Percentiles rank a stretch among this genome's conserved stretches.
These are phyloP conservation scores for Beauveria bassiana DNA, from an alignment of 2,329 filamentous ascomycete species.

Conservation along the genomic window DNA sequence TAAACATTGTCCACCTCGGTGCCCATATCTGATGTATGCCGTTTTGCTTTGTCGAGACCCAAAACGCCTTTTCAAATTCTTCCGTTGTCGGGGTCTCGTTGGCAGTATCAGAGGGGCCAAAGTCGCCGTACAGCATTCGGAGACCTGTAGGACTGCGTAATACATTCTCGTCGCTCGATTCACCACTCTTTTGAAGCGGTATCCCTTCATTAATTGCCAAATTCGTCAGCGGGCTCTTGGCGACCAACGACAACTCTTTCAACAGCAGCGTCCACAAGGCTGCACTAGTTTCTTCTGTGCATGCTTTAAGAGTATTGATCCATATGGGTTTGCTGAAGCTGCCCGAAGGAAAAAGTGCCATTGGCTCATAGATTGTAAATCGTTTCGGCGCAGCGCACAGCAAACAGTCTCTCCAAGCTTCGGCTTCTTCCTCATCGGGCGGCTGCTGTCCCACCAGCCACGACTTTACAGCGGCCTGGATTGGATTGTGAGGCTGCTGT, in stretches of 20 bases:
- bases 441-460: slow-evolving; percentile 20
- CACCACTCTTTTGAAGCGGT: slow-evolving; percentile 32
- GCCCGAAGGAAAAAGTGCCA: slow-evolving; percentile 52
- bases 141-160: slow-evolving; percentile 67
- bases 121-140: slow-evolving; percentile 63
- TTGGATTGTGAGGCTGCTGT: slow-evolving; percentile 18
- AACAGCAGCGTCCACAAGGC: slow-evolving; percentile 45
- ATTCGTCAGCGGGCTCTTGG: slow-evolving; percentile 40
- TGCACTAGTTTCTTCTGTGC: slow-evolving; percentile 18
- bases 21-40: slow-evolving; percentile 81
- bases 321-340: slow-evolving; percentile 42
- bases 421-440: neutral
- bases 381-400: slow-evolving; percentile 42
- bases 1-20: slow-evolving; percentile 90
- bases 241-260: slow-evolving; percentile 33
- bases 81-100: slow-evolving; percentile 22
- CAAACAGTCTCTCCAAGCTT: slow-evolving; percentile 22
- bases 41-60: slow-evolving; percentile 72
- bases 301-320: slow-evolving; percentile 26
- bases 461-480: slow-evolving; percentile 23
- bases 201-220: slow-evolving; percentile 57
- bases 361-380: slow-evolving; percentile 54
- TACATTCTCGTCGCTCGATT: slow-evolving; percentile 48
- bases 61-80: slow-evolving; percentile 64
- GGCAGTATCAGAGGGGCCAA: slow-evolving; percentile 45